Conservation (phyloP, 306 rosid species). For the Ormosia emarginata region DNA sequence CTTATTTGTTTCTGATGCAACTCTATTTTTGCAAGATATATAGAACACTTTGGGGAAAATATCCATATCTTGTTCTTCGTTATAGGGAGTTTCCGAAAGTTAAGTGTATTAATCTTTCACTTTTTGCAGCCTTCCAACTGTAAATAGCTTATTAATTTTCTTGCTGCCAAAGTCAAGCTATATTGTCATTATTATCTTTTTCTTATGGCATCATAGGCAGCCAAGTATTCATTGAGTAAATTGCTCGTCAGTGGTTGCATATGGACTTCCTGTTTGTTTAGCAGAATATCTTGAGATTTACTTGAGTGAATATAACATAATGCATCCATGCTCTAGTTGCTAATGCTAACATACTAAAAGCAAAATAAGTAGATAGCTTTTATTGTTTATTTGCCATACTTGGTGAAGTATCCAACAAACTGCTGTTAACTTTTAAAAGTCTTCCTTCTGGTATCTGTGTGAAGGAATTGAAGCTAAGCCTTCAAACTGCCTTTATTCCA, state of each 20-base stretch:
- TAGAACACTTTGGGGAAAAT: not conserved
- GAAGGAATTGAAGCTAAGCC: not conserved
- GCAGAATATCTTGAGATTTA: not conserved
- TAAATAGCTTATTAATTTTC: not conserved
- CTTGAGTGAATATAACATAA: not conserved
- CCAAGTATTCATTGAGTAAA: not conserved
- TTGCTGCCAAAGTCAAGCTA: not conserved
- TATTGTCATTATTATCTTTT: not conserved
- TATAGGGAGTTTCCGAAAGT: not conserved
- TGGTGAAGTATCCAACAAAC: not conserved
- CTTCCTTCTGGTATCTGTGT: not conserved
- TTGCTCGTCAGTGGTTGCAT: not conserved
- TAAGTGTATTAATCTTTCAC: not conserved
- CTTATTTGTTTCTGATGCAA: not conserved
- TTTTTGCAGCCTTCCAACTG: not conserved
- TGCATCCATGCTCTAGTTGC: not conserved
- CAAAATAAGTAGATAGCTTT: not conserved
- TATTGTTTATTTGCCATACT: not conserved
- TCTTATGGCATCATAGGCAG: not conserved
- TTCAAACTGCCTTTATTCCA: slow-evolving; percentile 4
- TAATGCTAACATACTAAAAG: not conserved
- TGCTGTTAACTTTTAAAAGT: not conserved
- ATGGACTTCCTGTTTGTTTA: not conserved
- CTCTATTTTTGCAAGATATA: not conserved
- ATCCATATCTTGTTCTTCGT: not conserved